Conservation (phyloP, 83 land plant genomes). For the Diphasiastrum complanatum region DNA sequence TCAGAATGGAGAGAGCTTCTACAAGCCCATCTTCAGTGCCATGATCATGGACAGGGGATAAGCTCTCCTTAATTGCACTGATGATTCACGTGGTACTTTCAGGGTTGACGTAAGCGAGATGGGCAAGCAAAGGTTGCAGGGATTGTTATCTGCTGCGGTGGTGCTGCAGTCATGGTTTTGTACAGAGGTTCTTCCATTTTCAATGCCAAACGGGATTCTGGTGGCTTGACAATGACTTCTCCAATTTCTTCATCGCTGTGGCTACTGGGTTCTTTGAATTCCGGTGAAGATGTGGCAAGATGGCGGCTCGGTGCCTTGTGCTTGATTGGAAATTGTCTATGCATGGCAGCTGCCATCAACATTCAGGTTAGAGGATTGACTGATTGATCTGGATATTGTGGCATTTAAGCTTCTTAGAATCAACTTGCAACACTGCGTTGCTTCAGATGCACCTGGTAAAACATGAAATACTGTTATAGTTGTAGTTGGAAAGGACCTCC, state of each 20-base stretch:
- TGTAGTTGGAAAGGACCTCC: too few relatives aligned
- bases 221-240: background rate
- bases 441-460: too few relatives aligned
- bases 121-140: constrained; percentile 24
- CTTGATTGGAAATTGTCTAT: constrained; percentile 15
- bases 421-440: too few relatives aligned
- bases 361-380: too few relatives aligned
- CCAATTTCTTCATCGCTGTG: background rate
- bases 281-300: too few relatives aligned
- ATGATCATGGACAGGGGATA: too few relatives aligned
- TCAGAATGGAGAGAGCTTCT: too few relatives aligned
- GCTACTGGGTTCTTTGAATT: background rate
- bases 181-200: constrained; percentile 15
- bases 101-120: constrained; percentile 16
- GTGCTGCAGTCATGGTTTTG: constrained; percentile 11
- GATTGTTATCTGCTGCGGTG: constrained; percentile 7
- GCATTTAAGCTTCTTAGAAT: too few relatives aligned
- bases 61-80: too few relatives aligned
- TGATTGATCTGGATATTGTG: too few relatives aligned
- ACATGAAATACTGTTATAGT: too few relatives aligned
- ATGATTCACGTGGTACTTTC: background rate
- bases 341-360: constrained; percentile 13
- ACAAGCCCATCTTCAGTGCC: too few relatives aligned
- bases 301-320: constrained; percentile 2
- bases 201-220: background rate